Base-by-base conservation (phyloP, 371 early-diverging fungal genomes). In the Actinomortierella wolfii region DNA sequence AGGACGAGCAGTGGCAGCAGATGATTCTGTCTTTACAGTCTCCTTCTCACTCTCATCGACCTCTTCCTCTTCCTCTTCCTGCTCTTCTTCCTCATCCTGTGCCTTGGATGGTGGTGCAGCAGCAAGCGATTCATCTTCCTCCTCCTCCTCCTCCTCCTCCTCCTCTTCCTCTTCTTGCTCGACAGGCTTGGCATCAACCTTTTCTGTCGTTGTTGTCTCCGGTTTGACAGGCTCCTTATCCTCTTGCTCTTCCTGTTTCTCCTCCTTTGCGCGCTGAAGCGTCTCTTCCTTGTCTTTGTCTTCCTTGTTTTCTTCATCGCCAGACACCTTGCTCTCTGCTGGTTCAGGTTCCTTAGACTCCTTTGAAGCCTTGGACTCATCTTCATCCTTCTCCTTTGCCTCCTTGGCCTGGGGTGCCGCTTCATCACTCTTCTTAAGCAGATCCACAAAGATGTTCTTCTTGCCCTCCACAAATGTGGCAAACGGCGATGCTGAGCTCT, bases 111-210 rank as follows among this genome's bases (percentile, higher is more conserved):
- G 4, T 23, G 24, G 41, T 43, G 28, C 21, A 18, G 21, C 47
- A 18, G 34, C 20, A 24, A 47, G 47, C 3, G 24, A 47, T 1
- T 39, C 54, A 39, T 26, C n/a, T n/a, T 61, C 28, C 23, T 39
- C 51, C 24, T 41, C 57, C 3, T 41, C 53, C 21, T 47, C 26
- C 49, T 61, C 44, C 39, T 61, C 52, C 4, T 20, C 54, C 20
- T 29, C 21, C 41, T 54, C 58, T 28, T 21, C 59, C 13, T 65
- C 53, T 17, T 69, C 70, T 41, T 71, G 71, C 2, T 74, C 50
- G 56, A 69, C 65, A 23, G 56, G 61, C 20, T 59, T 29, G 49
- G 65, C 77, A 17, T 79, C 80, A 23, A 79, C 81, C 17, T 77
- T 81, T 18, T n/a, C n/a, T n/a, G n/a, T n/a, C n/a, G n/a, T n/a